phyloP scores from a whole-genome alignment of 1,139 yeast species.

The Protomyces arabidopsidicola region DNA sequence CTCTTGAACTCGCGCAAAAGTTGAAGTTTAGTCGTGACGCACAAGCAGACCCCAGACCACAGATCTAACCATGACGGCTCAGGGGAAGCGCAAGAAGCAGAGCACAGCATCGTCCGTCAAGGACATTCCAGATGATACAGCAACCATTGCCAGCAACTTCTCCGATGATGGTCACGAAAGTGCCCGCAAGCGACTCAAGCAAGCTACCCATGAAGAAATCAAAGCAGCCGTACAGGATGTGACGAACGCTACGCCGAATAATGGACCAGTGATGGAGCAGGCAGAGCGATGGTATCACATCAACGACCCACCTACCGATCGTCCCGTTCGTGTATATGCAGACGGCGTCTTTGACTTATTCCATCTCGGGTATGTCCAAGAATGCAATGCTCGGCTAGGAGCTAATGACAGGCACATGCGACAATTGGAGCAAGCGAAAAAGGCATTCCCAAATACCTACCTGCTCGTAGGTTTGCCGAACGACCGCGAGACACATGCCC shows the following conservation, averaged over 20 bases:
- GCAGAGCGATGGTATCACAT: constrained; percentile 39
- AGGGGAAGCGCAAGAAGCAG: neutral
- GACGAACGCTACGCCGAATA: neutral
- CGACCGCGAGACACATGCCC: constrained; percentile 81
- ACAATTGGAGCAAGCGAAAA: constrained; percentile 93
- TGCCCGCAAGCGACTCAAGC: neutral
- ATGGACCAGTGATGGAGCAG: constrained; percentile 4
- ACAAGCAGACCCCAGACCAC: no score
- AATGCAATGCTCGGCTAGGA: neutral
- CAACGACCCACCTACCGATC: constrained; percentile 75
- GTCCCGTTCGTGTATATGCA: constrained; percentile 88
- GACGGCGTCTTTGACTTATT: constrained; percentile 96
- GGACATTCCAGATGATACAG: neutral
- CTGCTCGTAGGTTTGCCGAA: constrained; percentile 89
- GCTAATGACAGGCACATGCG: constrained; percentile 60
- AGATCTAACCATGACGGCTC: neutral
- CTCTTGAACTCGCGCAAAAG: no score
- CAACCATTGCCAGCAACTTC: neutral
- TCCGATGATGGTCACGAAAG: neutral
- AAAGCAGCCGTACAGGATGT: neutral
- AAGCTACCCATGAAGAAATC: neutral
- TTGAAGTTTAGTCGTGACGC: no score
- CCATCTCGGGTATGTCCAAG: constrained; percentile 58
- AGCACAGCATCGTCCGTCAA: neutral
- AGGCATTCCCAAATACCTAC: constrained; percentile 77